phyloP scores from a whole-genome alignment of 2,329 filamentous ascomycete genomes.

The Cladobotryum protrusum region DNA sequence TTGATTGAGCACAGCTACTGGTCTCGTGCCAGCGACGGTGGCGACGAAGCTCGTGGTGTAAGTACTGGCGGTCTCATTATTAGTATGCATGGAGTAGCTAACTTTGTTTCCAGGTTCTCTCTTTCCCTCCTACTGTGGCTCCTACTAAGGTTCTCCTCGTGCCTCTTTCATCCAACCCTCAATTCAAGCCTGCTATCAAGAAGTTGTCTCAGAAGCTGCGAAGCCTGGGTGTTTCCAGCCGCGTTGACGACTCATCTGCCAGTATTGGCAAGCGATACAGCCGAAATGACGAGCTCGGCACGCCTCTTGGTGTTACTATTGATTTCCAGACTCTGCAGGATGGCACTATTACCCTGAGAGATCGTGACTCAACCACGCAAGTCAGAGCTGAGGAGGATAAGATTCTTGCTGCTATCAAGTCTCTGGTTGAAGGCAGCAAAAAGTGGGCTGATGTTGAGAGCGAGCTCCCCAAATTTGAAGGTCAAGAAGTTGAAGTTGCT shows the following conservation, averaged over 20 bases:
- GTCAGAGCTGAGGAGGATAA: slow-evolving; percentile 77
- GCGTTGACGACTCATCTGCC: slow-evolving; percentile 83
- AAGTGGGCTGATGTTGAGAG: slow-evolving; percentile 63
- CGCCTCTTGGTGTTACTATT: slow-evolving; percentile 86
- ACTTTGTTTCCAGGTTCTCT: slow-evolving; percentile 37
- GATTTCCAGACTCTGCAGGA: slow-evolving; percentile 95
- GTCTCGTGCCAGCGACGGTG: slow-evolving; percentile 61
- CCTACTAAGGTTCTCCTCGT: slow-evolving; percentile 93
- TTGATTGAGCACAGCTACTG: slow-evolving; percentile 95
- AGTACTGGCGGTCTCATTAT: slow-evolving; percentile 32
- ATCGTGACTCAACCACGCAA: slow-evolving; percentile 86
- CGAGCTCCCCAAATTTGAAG: slow-evolving; percentile 78
- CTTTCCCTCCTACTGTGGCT: slow-evolving; percentile 61
- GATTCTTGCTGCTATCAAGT: slow-evolving; percentile 68
- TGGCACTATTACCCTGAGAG: slow-evolving; percentile 76
- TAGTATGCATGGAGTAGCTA: too few relatives aligned
- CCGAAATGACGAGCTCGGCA: slow-evolving; percentile 92
- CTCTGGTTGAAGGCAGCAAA: slow-evolving; percentile 43
- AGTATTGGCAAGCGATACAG: slow-evolving; percentile 93
- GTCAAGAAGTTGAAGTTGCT: slow-evolving; percentile 56
- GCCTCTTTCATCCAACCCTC: slow-evolving; percentile 73
- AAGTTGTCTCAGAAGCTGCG: slow-evolving; percentile 71
- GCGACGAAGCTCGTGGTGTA: slow-evolving; percentile 74
- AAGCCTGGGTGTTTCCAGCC: slow-evolving; percentile 69
- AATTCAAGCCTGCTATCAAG: slow-evolving; percentile 72